A percentile compares a stretch with the other conserved stretches of the same genome.
phyloP scores from a whole-genome alignment of 1,139 yeast genomes.

The Zygoascus hellenicus region DNA sequence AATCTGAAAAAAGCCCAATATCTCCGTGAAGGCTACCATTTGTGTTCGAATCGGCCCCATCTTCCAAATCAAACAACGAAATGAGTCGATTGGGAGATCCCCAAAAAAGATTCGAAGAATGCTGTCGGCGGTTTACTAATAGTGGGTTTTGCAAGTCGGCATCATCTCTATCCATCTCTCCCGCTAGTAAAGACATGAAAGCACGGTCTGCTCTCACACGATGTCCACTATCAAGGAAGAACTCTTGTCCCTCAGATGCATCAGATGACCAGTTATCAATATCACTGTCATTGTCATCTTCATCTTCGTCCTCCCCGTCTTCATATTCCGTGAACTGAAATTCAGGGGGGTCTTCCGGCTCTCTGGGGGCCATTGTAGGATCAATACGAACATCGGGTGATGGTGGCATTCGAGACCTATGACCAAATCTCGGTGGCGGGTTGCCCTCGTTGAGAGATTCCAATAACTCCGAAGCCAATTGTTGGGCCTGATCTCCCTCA shows the following conservation, averaged over 20 bases:
- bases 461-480: slow-evolving; percentile 1
- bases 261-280: slow-evolving; percentile 15
- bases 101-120: no score
- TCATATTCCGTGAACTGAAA: slow-evolving; percentile 17
- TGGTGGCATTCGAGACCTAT: background rate
- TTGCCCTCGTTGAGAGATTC: background rate
- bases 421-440: slow-evolving; percentile 6
- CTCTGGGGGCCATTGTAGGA: background rate
- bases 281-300: slow-evolving; percentile 21
- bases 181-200: slow-evolving; percentile 7
- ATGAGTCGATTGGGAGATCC: background rate
- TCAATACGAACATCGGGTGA: background rate
- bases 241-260: slow-evolving; percentile 14
- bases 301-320: slow-evolving; percentile 23
- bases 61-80: background rate
- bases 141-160: slow-evolving; percentile 5
- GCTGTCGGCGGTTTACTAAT: background rate
- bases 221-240: slow-evolving; percentile 12
- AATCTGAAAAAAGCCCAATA: background rate
- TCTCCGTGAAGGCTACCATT: background rate
- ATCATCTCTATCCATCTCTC: slow-evolving; percentile 1
- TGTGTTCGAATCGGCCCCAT: background rate
- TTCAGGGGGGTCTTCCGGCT: slow-evolving; percentile 10
- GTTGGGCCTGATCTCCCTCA: slow-evolving; percentile 13
- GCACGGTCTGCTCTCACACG: slow-evolving; percentile 11